These are phyloP conservation scores for Coemansia sp. DNA, from an alignment of 192 early-diverging fungal genomes.

Conservation along the genomic window DNA sequence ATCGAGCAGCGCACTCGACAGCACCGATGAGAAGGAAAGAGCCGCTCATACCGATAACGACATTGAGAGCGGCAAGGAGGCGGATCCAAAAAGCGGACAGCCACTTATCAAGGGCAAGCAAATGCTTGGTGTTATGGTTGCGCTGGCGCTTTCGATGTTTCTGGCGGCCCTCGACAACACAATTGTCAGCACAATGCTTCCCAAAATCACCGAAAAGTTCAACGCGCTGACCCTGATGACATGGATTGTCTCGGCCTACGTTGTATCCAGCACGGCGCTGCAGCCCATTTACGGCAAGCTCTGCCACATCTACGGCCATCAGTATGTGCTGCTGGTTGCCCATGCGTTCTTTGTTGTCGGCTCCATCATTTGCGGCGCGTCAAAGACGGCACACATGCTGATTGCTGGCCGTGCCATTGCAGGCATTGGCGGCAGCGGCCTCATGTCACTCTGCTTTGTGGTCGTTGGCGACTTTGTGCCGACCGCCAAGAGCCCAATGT, in stretches of 20 bases:
- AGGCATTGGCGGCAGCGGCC: conserved; percentile 66
- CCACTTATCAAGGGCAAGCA: conserved; percentile 27
- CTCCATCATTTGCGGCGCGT: conserved; percentile 53
- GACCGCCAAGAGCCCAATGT: conserved; percentile 57
- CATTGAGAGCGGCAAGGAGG: conserved; percentile 6
- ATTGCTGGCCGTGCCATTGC: conserved; percentile 66
- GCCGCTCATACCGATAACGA: background rate
- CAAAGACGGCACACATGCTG: conserved; percentile 59
- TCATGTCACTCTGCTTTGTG: conserved; percentile 60
- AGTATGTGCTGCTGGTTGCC: conserved; percentile 52
- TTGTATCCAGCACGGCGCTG: conserved; percentile 68
- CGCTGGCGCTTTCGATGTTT: conserved; percentile 55
- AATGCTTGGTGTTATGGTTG: conserved; percentile 25
- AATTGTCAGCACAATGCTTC: conserved; percentile 61
- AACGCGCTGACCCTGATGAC: conserved; percentile 56
- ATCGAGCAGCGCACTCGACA: no score
- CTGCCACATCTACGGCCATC: conserved; percentile 79
- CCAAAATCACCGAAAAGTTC: conserved; percentile 58
- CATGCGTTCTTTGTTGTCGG: conserved; percentile 52
- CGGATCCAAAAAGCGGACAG: background rate
- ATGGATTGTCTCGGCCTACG: conserved; percentile 73
- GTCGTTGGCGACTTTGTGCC: conserved; percentile 66
- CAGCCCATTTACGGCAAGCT: conserved; percentile 77
- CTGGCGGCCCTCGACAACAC: conserved; percentile 61
- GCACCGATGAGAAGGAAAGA: background rate